Conservation (phyloP, 495 filamentous ascomycete genomes). For the Talaromyces liani region DNA sequence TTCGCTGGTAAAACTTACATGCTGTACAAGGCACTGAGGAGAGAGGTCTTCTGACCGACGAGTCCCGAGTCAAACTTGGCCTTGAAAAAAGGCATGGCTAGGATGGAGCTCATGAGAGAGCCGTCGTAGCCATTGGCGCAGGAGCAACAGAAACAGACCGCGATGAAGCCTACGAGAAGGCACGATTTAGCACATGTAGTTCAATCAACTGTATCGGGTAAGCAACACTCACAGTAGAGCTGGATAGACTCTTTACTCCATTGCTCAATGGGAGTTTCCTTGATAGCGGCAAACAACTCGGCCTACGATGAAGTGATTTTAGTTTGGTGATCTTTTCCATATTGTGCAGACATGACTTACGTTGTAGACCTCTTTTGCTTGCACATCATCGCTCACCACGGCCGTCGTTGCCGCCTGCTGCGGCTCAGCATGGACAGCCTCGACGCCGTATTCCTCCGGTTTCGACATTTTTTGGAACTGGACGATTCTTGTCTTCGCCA, state of each 20-base stretch:
- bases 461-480: background rate
- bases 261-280: constrained; percentile 47
- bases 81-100: constrained; percentile 37
- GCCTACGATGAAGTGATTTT: constrained; percentile 26
- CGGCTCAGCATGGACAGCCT: background rate
- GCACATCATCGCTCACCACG: background rate
- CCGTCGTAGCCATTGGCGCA: constrained; percentile 55
- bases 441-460: constrained; percentile 1
- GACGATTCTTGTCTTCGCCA: background rate
- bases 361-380: background rate
- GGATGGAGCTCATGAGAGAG: constrained; percentile 44
- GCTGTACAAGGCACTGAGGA: constrained; percentile 40
- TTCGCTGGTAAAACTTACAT: constrained; percentile 37
- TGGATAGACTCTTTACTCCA: constrained; percentile 47
- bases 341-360: background rate
- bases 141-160: constrained; percentile 30
- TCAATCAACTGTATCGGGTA: background rate
- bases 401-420: background rate
- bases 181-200: background rate
- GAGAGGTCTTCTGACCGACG: constrained; percentile 36
- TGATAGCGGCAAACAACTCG: constrained; percentile 49
- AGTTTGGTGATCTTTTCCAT: background rate
- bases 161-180: constrained; percentile 20
- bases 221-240: constrained; percentile 41
- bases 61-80: constrained; percentile 29